Conservation (phyloP, 2,329 filamentous ascomycete species). For the Alternaria ventricosa region DNA sequence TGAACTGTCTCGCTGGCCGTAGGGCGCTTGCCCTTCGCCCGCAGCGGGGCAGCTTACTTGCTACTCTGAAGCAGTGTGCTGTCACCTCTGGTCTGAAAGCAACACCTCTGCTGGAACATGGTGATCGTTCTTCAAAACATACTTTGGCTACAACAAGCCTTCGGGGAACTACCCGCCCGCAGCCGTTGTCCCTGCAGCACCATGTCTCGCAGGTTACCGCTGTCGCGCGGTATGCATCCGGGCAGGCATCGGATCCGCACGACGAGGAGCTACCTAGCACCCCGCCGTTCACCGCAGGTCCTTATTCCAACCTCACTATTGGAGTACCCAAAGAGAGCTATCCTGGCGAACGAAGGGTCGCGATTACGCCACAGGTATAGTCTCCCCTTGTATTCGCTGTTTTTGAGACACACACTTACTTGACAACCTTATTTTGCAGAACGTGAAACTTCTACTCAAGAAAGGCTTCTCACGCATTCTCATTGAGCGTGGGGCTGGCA, state of each 20-base stretch:
- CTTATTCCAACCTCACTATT: constrained; percentile 76
- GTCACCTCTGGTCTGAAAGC: constrained; percentile 22
- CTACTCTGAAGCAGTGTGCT: constrained; percentile 26
- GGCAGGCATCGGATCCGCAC: constrained; percentile 41
- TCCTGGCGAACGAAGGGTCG: constrained; percentile 79
- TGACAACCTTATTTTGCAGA: constrained; percentile 45
- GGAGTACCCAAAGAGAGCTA: constrained; percentile 83
- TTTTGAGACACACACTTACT: neutral
- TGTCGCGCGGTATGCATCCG: constrained; percentile 40
- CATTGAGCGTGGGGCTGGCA: constrained; percentile 81
- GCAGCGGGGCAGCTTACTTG: constrained; percentile 26
- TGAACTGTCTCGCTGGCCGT: constrained; percentile 35
- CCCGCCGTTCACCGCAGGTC: constrained; percentile 51
- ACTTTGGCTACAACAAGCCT: constrained; percentile 18
- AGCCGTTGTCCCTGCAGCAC: constrained; percentile 36
- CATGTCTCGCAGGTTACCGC: constrained; percentile 34
- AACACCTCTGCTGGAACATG: constrained; percentile 27
- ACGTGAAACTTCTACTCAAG: constrained; percentile 80
- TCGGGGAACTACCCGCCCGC: constrained; percentile 34
- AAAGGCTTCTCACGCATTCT: constrained; percentile 82
- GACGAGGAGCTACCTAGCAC: constrained; percentile 45
- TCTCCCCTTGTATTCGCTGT: neutral
- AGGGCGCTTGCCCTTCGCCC: constrained; percentile 33
- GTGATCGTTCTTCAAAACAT: constrained; percentile 19
- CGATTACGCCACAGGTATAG: constrained; percentile 71